These are phyloP conservation scores for Bondarzewia mesenterica DNA, from an alignment of 1,284 basidiomycete genomes.

Conservation along the genomic window DNA sequence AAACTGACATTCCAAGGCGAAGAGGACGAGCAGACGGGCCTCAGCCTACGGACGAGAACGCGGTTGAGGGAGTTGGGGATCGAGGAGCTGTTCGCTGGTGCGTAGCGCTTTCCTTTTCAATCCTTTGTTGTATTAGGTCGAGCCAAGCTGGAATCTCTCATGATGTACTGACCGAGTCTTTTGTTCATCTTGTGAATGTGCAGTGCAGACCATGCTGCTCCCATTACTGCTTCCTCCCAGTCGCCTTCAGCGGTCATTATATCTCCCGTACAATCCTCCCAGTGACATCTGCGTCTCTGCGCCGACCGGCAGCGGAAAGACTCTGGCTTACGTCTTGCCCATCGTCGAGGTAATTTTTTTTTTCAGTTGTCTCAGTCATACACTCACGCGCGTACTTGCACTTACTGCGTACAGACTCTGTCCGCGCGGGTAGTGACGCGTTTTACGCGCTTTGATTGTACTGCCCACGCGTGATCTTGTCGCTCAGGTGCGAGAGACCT, in stretches of 20 bases:
- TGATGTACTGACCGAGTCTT: background rate
- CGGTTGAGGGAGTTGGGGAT: conserved; percentile 72
- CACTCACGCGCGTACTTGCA: background rate
- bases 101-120: conserved; percentile 16
- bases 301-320: conserved; percentile 96
- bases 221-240: conserved; percentile 62
- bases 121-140: background rate
- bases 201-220: conserved; percentile 79
- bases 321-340: conserved; percentile 88
- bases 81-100: conserved; percentile 81
- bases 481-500: conserved; percentile 84
- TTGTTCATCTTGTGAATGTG: conserved; percentile 3
- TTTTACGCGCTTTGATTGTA: conserved; percentile 85
- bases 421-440: conserved; percentile 70
- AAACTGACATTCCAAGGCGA: conserved; percentile 35
- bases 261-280: conserved; percentile 63
- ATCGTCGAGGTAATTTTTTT: conserved; percentile 68
- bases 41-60: conserved; percentile 55
- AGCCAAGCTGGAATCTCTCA: background rate
- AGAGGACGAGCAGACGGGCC: conserved; percentile 33
- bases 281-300: conserved; percentile 94
- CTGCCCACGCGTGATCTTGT: conserved; percentile 97
- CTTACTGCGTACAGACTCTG: conserved; percentile 44
- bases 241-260: conserved; percentile 40
- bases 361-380: too few species aligned